A percentile compares a stretch with the other conserved stretches of the same genome.
Evolutionary conservation across 331 rosid species (phyloP).

Genomic region (Malus hybrid): DNA sequence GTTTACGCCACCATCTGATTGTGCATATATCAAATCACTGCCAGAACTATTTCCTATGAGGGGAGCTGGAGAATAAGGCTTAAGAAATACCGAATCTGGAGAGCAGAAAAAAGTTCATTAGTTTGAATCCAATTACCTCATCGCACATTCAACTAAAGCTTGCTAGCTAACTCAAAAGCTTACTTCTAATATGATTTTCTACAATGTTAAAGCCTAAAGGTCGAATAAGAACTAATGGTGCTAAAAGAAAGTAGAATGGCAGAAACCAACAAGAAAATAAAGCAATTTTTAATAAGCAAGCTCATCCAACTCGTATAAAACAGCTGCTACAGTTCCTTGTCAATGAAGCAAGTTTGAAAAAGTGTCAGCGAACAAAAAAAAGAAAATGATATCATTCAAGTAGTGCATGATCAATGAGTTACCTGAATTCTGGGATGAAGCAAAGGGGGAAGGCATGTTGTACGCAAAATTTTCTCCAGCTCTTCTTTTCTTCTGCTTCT

Average conservation of each 20-base stretch:
- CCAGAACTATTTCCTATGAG: conserved; percentile 47
- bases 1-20: conserved; percentile 68
- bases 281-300: too few relatives aligned
- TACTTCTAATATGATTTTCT: neutral
- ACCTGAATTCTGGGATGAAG: conserved; percentile 98
- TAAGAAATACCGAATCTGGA: conserved; percentile 68
- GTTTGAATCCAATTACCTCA: conserved; percentile 4
- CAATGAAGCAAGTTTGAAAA: neutral
- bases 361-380: neutral
- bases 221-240: neutral
- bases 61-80: conserved; percentile 60
- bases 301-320: neutral
- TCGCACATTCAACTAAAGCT: conserved; percentile 1
- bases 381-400: neutral
- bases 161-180: neutral
- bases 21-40: conserved; percentile 47
- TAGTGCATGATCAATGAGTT: conserved; percentile 11
- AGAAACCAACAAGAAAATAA: too few relatives aligned
- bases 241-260: too few relatives aligned
- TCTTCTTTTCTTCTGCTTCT: conserved; percentile 52
- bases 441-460: conserved; percentile 59
- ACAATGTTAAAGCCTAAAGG: neutral
- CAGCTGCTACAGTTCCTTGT: neutral
- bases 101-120: conserved; percentile 22
- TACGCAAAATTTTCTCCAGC: conserved; percentile 35